Percentiles rank a stretch among this genome's conserved stretches.
These are phyloP conservation scores for Pisolithus thermaeus DNA, from an alignment of 1,284 basidiomycete species.

Conservation along the genomic window DNA sequence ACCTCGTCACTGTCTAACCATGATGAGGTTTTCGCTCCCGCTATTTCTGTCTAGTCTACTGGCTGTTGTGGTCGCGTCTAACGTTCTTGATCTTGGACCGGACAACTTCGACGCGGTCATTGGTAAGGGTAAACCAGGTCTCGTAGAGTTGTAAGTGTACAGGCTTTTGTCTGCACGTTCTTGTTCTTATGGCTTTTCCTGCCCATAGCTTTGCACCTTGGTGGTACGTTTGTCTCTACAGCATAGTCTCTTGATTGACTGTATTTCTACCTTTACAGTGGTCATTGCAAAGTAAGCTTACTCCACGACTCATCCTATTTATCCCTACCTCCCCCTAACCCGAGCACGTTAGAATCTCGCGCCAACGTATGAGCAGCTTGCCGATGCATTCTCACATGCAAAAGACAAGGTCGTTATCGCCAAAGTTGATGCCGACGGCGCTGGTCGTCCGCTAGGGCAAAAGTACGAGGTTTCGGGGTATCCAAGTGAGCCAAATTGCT, in stretches of 20 bases:
- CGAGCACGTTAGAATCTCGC: constrained; percentile 62
- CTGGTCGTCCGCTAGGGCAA: constrained; percentile 64
- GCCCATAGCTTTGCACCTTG: constrained; percentile 68
- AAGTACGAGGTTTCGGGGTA: constrained; percentile 78
- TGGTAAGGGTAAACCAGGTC: constrained; percentile 74
- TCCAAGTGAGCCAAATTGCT: constrained; percentile 60
- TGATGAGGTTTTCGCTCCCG: constrained; percentile 53
- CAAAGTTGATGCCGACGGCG: constrained; percentile 91
- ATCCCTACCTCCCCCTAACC: not conserved
- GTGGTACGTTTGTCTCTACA: constrained; percentile 52
- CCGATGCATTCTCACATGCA: constrained; percentile 72
- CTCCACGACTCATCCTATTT: constrained; percentile 6
- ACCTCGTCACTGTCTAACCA: constrained; percentile 31
- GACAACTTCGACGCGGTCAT: constrained; percentile 73
- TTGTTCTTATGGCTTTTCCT: not conserved
- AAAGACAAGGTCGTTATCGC: constrained; percentile 85
- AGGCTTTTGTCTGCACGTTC: not conserved
- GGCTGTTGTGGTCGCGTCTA: constrained; percentile 62
- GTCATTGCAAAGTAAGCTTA: constrained; percentile 71
- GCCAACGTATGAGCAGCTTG: constrained; percentile 84
- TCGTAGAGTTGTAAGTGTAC: constrained; percentile 83
- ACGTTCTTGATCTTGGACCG: constrained; percentile 73
- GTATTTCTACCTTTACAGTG: constrained; percentile 37
- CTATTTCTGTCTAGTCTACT: constrained; percentile 53
- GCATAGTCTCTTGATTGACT: not conserved